Percentiles rank a stretch among this genome's conserved stretches.
Evolutionary conservation across 371 early-diverging fungal species (phyloP).

Genomic region (Quaeritorhiza haematococci): DNA sequence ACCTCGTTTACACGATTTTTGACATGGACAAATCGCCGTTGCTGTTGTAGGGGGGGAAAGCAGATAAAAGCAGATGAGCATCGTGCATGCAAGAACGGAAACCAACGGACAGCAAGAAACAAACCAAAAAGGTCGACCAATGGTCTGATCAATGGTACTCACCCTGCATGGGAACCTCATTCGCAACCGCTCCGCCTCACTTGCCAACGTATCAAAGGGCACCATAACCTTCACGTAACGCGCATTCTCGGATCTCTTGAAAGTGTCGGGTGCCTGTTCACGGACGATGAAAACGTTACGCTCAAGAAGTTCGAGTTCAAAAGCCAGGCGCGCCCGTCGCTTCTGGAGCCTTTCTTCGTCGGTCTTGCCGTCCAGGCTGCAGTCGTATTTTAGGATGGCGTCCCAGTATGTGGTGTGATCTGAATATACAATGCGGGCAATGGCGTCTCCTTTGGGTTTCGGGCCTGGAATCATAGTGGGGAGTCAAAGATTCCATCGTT

Average conservation of each 20-base stretch:
- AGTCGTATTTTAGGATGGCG: constrained; percentile 24
- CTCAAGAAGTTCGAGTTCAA: constrained; percentile 25
- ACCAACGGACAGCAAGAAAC: neutral
- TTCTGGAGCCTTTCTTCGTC: constrained; percentile 5
- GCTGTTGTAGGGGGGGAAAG: neutral
- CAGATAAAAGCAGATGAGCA: neutral
- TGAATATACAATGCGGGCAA: constrained; percentile 27
- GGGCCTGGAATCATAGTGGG: too few relatives aligned
- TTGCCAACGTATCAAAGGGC: constrained; percentile 41
- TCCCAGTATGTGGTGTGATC: constrained; percentile 26
- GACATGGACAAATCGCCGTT: neutral
- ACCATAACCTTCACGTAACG: constrained; percentile 44
- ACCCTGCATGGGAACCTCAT: constrained; percentile 29
- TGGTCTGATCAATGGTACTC: neutral
- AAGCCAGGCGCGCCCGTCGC: constrained; percentile 1
- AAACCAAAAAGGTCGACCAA: neutral
- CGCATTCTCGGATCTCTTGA: constrained; percentile 19
- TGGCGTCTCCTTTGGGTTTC: too few relatives aligned
- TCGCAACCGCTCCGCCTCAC: constrained; percentile 46
- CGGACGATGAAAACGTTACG: constrained; percentile 40
- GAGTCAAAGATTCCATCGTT: too few relatives aligned
- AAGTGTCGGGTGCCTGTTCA: constrained; percentile 26
- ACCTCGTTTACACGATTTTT: neutral
- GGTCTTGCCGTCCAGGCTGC: constrained; percentile 8
- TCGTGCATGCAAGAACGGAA: neutral